Conservation (phyloP, 140 eudicot species). For the Erigeron philadelphicus region DNA sequence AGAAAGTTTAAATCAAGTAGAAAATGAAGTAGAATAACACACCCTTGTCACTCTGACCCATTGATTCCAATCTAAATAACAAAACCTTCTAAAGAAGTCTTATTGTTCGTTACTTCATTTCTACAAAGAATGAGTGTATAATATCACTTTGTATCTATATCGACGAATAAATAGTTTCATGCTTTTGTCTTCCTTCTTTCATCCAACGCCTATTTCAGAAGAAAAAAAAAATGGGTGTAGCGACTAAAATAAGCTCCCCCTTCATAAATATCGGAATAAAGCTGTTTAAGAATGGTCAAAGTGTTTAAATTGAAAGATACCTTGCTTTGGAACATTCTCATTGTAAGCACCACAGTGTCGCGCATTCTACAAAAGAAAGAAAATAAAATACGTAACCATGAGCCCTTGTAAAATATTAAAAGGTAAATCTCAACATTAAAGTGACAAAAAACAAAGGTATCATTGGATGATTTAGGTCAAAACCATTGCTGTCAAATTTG, state of each 20-base stretch:
- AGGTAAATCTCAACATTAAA: slow-evolving; percentile 2
- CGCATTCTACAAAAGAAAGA: slow-evolving; percentile 54
- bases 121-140: slow-evolving; percentile 55
- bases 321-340: slow-evolving; percentile 92
- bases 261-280: neutral
- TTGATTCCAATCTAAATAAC: slow-evolving; percentile 24
- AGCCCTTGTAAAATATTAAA: neutral
- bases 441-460: neutral
- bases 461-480: slow-evolving; percentile 22
- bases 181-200: slow-evolving; percentile 66
- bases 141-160: slow-evolving; percentile 30
- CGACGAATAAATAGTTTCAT: slow-evolving; percentile 29
- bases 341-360: slow-evolving; percentile 77
- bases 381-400: slow-evolving; percentile 3
- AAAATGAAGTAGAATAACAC: slow-evolving; percentile 25
- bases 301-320: slow-evolving; percentile 30
- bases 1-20: slow-evolving; percentile 24
- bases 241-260: slow-evolving; percentile 5
- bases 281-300: neutral
- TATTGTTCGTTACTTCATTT: slow-evolving; percentile 33
- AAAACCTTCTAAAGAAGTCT: slow-evolving; percentile 37
- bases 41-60: slow-evolving; percentile 27
- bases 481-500: neutral
- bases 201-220: slow-evolving; percentile 58
- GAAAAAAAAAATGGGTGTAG: neutral